Evolutionary conservation across 2,329 filamentous ascomycete species (phyloP).

Genomic region (Nothomitra cinnamomea): DNA sequence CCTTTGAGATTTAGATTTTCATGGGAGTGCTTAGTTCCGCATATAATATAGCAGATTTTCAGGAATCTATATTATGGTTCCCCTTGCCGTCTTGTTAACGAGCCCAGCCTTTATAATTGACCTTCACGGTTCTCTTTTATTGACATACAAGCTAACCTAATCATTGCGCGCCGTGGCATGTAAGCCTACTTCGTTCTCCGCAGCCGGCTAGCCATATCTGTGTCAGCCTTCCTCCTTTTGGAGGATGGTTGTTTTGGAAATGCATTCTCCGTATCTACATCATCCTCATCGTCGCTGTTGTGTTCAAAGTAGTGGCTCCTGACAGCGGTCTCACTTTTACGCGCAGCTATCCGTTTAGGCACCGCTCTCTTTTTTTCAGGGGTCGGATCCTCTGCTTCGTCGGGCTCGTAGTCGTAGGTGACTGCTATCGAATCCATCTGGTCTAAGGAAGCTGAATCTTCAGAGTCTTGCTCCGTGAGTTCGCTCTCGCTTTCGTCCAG

Average conservation of each 20-base stretch:
- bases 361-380: constrained; percentile 9
- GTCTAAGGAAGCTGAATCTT: constrained; percentile 25
- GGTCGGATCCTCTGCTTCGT: background rate
- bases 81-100: too few species aligned
- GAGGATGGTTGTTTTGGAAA: background rate
- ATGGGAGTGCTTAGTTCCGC: too few species aligned
- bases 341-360: constrained; percentile 6
- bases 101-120: too few species aligned
- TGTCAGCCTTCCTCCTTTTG: background rate
- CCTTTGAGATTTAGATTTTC: too few species aligned
- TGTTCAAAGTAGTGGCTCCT: constrained; percentile 8
- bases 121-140: too few species aligned
- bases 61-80: too few species aligned
- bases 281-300: background rate
- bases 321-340: constrained; percentile 7
- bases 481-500: background rate
- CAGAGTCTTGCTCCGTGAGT: background rate
- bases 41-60: too few species aligned
- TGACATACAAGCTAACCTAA: too few species aligned
- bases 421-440: constrained; percentile 9
- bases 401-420: too few species aligned
- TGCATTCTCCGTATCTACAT: background rate
- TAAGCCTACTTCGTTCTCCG: too few species aligned
- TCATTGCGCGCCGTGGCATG: too few species aligned
- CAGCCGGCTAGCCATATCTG: too few species aligned